Evolutionary conservation across 106 monocot species (phyloP).

Genomic region (Dendrobium catenatum): DNA sequence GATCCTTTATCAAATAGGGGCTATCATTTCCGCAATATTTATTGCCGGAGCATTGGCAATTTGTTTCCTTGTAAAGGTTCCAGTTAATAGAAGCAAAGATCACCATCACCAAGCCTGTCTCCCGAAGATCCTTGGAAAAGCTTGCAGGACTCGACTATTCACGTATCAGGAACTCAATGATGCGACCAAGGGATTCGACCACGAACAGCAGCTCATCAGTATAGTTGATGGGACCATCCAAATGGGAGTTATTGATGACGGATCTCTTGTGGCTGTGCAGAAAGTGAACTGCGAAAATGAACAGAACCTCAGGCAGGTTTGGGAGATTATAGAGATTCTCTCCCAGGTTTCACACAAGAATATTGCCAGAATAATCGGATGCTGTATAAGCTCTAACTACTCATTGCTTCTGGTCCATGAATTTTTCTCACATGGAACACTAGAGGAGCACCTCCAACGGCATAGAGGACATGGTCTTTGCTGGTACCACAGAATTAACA

Average conservation of each 20-base stretch:
- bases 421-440: conserved; percentile 33
- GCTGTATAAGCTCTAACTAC: conserved; percentile 36
- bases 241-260: conserved; percentile 53
- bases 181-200: conserved; percentile 66
- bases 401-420: conserved; percentile 71
- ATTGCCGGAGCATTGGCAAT: conserved; percentile 29
- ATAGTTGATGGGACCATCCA: conserved; percentile 36
- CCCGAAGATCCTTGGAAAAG: conserved; percentile 37
- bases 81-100: conserved; percentile 23
- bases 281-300: conserved; percentile 39
- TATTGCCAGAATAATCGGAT: conserved; percentile 61
- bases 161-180: conserved; percentile 75
- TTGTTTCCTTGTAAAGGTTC: conserved; percentile 36
- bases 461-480: conserved; percentile 25
- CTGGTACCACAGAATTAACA: conserved; percentile 62
- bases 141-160: conserved; percentile 34
- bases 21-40: conserved; percentile 39
- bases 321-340: conserved; percentile 43
- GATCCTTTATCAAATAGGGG: conserved; percentile 23
- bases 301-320: conserved; percentile 26
- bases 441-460: conserved; percentile 42
- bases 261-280: conserved; percentile 62
- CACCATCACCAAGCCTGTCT: conserved; percentile 36
- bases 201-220: conserved; percentile 32
- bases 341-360: conserved; percentile 57